Percentiles rank a stretch among this genome's conserved stretches.
Evolutionary conservation across 495 filamentous ascomycete species (phyloP).

Genomic region (Aspergillus campestris): DNA sequence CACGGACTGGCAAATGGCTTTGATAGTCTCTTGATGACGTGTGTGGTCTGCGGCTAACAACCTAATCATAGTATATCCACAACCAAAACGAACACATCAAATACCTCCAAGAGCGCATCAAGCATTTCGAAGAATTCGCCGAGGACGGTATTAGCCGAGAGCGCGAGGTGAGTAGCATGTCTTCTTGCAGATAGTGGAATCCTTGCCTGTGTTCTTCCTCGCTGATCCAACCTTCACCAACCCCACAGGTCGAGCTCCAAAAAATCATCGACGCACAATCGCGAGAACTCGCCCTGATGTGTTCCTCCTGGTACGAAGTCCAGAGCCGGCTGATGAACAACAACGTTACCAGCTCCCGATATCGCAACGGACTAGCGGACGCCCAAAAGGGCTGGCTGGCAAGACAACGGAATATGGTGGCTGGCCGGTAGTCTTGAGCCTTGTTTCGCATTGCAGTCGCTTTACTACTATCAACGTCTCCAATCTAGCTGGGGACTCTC

Average conservation of each 20-base stretch:
- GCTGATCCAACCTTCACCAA: background rate
- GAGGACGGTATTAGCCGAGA: slow-evolving; percentile 40
- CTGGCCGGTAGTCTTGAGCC: slow-evolving; percentile 21
- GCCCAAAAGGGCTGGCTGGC: slow-evolving; percentile 82
- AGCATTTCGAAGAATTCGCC: slow-evolving; percentile 39
- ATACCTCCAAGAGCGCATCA: slow-evolving; percentile 48
- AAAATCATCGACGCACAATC: slow-evolving; percentile 58
- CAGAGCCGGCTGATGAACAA: slow-evolving; percentile 79
- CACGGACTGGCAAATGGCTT: too few species aligned
- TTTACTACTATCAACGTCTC: too few species aligned
- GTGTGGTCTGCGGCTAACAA: background rate
- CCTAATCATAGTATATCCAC: slow-evolving; percentile 44
- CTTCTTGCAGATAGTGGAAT: background rate
- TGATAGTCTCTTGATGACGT: background rate
- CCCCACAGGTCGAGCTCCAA: slow-evolving; percentile 48
- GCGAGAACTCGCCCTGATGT: slow-evolving; percentile 76
- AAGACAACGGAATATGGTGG: slow-evolving; percentile 72
- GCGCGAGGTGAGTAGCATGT: slow-evolving; percentile 32
- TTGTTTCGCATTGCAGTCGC: too few species aligned
- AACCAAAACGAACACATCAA: slow-evolving; percentile 53
- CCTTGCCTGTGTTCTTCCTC: too few species aligned
- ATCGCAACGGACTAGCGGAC: slow-evolving; percentile 52
- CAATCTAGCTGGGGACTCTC: background rate
- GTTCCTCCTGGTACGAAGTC: slow-evolving; percentile 89
- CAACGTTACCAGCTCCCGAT: slow-evolving; percentile 55